Percentiles rank a stretch among this genome's conserved stretches.
Evolutionary conservation across 345 rosid genomes (phyloP).

Genomic region (Ceriops tagal): DNA sequence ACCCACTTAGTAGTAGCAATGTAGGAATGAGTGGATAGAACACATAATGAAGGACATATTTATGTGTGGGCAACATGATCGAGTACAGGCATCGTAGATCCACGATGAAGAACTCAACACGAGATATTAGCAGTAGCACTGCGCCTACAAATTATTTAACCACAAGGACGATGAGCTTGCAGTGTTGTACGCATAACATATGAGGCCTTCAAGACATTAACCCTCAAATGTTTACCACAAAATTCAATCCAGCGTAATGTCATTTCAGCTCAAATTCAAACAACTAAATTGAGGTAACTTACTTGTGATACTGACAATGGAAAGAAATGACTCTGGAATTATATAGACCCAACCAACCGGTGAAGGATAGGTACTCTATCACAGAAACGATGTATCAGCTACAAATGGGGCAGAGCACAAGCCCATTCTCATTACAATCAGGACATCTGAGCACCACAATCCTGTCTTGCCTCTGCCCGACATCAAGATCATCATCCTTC

Average conservation of each 20-base stretch:
- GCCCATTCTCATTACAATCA: constrained; percentile 83
- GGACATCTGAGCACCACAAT: constrained; percentile 51
- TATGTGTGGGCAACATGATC: too few relatives aligned
- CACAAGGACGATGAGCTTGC: too few relatives aligned
- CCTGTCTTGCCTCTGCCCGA: constrained; percentile 21
- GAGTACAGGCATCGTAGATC: too few relatives aligned
- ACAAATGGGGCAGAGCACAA: constrained; percentile 69
- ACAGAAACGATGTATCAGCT: constrained; percentile 18
- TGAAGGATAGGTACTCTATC: background rate
- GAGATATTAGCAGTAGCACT: too few relatives aligned
- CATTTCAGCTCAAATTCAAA: background rate
- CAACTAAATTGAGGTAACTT: constrained; percentile 14
- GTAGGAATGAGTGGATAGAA: too few relatives aligned
- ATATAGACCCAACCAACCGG: background rate
- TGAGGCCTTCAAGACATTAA: too few relatives aligned
- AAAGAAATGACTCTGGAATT: background rate
- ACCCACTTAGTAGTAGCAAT: too few relatives aligned
- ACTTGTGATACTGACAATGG: background rate
- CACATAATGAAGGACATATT: too few relatives aligned
- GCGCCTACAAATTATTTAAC: too few relatives aligned
- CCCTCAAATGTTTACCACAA: too few relatives aligned
- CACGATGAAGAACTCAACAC: too few relatives aligned
- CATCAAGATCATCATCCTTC: background rate
- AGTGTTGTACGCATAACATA: too few relatives aligned
- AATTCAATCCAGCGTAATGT: background rate